These are phyloP conservation scores for Waitea zeae DNA, from an alignment of 1,284 basidiomycete genomes.

Conservation along the genomic window DNA sequence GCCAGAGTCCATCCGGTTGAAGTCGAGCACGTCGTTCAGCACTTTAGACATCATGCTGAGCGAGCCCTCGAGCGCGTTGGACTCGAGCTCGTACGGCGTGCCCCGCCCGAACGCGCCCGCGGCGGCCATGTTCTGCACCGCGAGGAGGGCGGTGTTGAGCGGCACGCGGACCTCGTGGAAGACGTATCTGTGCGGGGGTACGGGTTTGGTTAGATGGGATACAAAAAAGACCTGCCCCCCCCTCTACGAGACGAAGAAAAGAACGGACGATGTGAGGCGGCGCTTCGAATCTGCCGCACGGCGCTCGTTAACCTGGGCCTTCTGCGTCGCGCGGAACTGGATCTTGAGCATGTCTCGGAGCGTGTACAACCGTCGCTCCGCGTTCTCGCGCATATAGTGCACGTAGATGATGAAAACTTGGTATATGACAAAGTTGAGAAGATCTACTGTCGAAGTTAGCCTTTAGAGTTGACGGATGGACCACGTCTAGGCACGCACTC, in stretches of 20 bases:
- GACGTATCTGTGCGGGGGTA: conserved; percentile 51
- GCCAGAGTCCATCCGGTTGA: conserved; percentile 61
- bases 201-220: no score
- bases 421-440: conserved; percentile 52
- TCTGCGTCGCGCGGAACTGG: conserved; percentile 64
- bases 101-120: no score
- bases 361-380: conserved; percentile 41
- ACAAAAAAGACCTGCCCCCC: no score
- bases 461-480: no score
- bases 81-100: conserved; percentile 67
- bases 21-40: conserved; percentile 8
- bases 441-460: no score
- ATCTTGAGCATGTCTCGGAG: conserved; percentile 22
- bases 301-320: conserved; percentile 73
- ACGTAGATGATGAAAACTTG: conserved; percentile 40
- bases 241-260: neutral
- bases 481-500: no score
- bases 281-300: conserved; percentile 68
- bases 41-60: conserved; percentile 86
- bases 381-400: conserved; percentile 33
- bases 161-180: conserved; percentile 82
- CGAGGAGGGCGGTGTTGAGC: conserved; percentile 76
- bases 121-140: conserved; percentile 81
- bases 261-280: conserved; percentile 57
- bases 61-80: conserved; percentile 65